Conservation (phyloP, 73 alveolate genomes). For the Uronychia setigera region DNA sequence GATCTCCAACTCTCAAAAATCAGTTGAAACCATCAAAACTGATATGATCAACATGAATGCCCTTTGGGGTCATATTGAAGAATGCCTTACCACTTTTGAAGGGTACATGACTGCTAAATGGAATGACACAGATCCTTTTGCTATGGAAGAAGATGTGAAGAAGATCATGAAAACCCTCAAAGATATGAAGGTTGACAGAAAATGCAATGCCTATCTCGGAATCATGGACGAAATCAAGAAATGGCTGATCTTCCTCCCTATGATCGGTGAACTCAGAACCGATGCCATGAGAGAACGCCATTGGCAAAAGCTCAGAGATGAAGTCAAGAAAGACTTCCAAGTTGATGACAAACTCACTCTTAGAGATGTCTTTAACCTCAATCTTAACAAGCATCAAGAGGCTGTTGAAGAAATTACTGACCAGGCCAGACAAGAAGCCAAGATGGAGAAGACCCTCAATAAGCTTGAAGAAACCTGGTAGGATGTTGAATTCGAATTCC, state of each 20-base stretch:
- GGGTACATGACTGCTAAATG: slow-evolving; percentile 92
- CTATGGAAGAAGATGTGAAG: slow-evolving; percentile 97
- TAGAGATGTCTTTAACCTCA: slow-evolving; percentile 80
- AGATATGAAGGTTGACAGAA: slow-evolving; percentile 93
- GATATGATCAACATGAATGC: slow-evolving; percentile 89
- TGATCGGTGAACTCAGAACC: slow-evolving; percentile 78
- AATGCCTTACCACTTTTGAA: slow-evolving; percentile 80
- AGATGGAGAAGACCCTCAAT: slow-evolving; percentile 98
- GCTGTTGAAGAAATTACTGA: slow-evolving; percentile 87
- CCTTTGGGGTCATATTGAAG: slow-evolving; percentile 94
- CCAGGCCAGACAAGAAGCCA: slow-evolving; percentile 99
- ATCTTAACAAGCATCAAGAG: slow-evolving; percentile 77
- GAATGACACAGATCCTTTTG: slow-evolving; percentile 95
- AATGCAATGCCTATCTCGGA: slow-evolving; percentile 94
- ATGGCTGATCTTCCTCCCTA: slow-evolving; percentile 86
- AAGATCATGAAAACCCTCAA: slow-evolving; percentile 76
- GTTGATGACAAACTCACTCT: slow-evolving; percentile 69
- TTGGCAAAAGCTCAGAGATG: slow-evolving; percentile 78
- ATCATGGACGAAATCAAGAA: slow-evolving; percentile 84
- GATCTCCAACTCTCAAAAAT: slow-evolving; percentile 86
- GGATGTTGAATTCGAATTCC: slow-evolving; percentile 79
- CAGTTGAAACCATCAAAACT: slow-evolving; percentile 86
- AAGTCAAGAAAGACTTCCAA: slow-evolving; percentile 57
- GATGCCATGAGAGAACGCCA: slow-evolving; percentile 86
- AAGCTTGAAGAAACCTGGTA: slow-evolving; percentile 97